Base-by-base conservation (phyloP, 805 yeast species). In the Ogataea allantospora region DNA sequence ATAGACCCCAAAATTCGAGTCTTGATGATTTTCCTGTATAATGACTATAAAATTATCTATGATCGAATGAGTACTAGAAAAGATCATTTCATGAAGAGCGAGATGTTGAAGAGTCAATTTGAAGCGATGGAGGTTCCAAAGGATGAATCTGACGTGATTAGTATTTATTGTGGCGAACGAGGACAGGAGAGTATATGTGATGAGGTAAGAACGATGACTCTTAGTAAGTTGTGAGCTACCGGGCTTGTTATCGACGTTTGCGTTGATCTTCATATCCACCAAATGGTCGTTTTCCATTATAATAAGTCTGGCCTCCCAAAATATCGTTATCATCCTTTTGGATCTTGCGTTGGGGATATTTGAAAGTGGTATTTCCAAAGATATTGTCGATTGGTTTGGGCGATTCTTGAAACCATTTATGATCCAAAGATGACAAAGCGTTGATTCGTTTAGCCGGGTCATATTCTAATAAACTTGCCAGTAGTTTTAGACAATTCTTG, bases 321-420 rank as follows among this genome's bases (percentile, higher is more conserved):
- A 88, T 87, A 60, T 88, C 95, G 48, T 79, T 80, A 58, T 88
- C 96, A 52, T 86, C 95, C 14, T 86, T 81, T 50, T 87, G 86
- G 20, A 91, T 88, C 50, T 95, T 74, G 48, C 99, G 70, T 21
- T 79, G 74, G 2, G 99, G 98, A 56, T 93, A 93, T 48, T 77
- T 80, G 54, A 79, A 71, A 25, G 69, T 73, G 41, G 81, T 73
- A 1, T 85, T 83, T 43, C 82, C 88, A 60, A 93, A 93, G 1
- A 93, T 91, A 54, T 88, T 86, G 17, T 73, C 80, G 13, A 72
- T 65, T 0, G 88, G 88, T 47, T 68, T 69, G 0, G 95, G 86
- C 19, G 67, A 63, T 37, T 83, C 91, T 25, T 75, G 63, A 55
- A 93, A 91, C 69, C 83, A 93, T 12, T 78, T 78, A 61, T 89